These are phyloP conservation scores for Allium sativum DNA, from an alignment of 106 monocot genomes.

Conservation along the genomic window DNA sequence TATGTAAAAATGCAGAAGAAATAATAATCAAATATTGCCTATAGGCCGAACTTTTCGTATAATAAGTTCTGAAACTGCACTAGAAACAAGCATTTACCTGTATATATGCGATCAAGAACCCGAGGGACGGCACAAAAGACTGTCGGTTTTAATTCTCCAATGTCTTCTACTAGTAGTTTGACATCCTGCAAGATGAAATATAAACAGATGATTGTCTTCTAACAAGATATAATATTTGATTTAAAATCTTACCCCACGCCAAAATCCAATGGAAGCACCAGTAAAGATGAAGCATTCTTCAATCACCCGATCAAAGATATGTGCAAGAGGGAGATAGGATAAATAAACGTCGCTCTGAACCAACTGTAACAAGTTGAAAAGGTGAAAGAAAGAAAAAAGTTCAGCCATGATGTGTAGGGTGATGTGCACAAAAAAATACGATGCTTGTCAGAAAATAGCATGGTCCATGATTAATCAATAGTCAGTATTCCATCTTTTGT, in stretches of 20 bases:
- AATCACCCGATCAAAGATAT: conserved; percentile 90
- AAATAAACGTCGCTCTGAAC: conserved; percentile 57
- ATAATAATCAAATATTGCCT: too few species aligned
- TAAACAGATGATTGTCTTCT: conserved; percentile 2
- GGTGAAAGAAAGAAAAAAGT: neutral
- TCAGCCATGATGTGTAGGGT: too few species aligned
- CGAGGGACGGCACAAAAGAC: conserved; percentile 95
- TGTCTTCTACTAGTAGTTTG: conserved; percentile 76
- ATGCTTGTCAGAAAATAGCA: too few species aligned
- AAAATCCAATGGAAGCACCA: conserved; percentile 95
- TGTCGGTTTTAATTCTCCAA: conserved; percentile 73
- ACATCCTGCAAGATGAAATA: conserved; percentile 50
- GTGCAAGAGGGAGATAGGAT: conserved; percentile 94
- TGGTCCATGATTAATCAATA: too few species aligned
- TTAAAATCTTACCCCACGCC: conserved; percentile 71
- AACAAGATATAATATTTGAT: neutral
- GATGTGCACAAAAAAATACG: too few species aligned
- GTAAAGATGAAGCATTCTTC: conserved; percentile 79
- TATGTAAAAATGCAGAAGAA: too few species aligned
- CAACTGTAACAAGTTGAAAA: conserved; percentile 33
- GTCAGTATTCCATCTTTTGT: too few species aligned
- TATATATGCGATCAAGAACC: conserved; percentile 82
- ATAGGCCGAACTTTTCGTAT: too few species aligned
- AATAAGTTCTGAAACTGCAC: too few species aligned
- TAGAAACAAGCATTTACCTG: conserved; percentile 27